phyloP scores from a whole-genome alignment of 1,139 yeast species.

The Candida dubliniensis region DNA sequence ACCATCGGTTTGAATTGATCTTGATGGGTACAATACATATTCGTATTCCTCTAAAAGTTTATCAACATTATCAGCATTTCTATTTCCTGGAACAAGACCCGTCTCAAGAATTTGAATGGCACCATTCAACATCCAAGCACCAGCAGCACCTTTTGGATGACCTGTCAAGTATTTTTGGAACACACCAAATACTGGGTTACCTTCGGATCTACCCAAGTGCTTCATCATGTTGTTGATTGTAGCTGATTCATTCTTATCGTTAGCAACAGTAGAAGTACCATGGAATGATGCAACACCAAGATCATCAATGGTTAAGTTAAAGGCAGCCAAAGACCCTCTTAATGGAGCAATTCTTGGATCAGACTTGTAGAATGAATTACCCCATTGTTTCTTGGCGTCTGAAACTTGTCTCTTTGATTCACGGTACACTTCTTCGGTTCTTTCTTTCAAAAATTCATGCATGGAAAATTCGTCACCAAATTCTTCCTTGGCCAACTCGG shows the following conservation, averaged over 20 bases:
- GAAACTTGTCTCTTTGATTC: constrained; percentile 84
- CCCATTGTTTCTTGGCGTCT: constrained; percentile 92
- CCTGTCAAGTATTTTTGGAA: constrained; percentile 99
- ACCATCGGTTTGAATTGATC: constrained; percentile 92
- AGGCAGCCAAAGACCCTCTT: constrained; percentile 95
- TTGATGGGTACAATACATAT: constrained; percentile 90
- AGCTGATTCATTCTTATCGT: constrained; percentile 95
- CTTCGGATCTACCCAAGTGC: constrained; percentile 95
- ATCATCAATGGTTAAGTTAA: constrained; percentile 90
- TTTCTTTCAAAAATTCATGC: constrained; percentile 65
- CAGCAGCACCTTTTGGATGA: constrained; percentile 99
- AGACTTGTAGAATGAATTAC: constrained; percentile 87
- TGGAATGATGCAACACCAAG: constrained; percentile 98
- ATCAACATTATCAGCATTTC: constrained; percentile 97
- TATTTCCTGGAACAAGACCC: constrained; percentile 97
- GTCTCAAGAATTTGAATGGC: constrained; percentile 88
- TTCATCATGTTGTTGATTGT: constrained; percentile 89
- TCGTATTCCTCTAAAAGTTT: constrained; percentile 76
- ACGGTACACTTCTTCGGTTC: constrained; percentile 82
- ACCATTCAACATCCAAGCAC: constrained; percentile 99
- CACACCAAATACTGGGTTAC: constrained; percentile 96
- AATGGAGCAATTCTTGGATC: constrained; percentile 96
- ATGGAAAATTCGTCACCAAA: constrained; percentile 55
- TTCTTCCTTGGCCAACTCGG: constrained; percentile 65
- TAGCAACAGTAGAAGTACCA: constrained; percentile 97